Evolutionary conservation across 176 grass and related monocot genomes (phyloP).

Genomic region (Elymus sibiricus): DNA sequence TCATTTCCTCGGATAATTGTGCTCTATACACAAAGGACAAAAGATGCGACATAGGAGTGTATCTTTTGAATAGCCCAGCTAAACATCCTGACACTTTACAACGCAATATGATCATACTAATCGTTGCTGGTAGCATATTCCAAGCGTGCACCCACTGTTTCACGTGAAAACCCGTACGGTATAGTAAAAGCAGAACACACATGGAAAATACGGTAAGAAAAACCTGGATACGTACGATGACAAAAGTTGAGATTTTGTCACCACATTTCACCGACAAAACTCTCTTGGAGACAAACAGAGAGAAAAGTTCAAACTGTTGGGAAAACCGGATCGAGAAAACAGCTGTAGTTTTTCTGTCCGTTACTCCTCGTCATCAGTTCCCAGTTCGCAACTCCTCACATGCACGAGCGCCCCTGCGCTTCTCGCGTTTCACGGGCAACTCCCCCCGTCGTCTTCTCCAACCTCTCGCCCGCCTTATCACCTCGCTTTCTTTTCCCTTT

Average conservation of each 20-base stretch:
- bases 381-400: background rate
- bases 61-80: background rate
- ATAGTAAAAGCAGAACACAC: background rate
- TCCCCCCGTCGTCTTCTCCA: conserved; percentile 17
- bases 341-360: conserved; percentile 8
- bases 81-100: background rate
- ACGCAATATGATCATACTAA: background rate
- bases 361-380: background rate
- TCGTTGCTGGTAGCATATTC: background rate
- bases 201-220: background rate
- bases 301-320: background rate
- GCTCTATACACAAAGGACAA: background rate
- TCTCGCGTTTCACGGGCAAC: conserved; percentile 16
- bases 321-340: background rate
- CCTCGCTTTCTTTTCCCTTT: conserved; percentile 17
- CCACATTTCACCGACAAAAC: background rate
- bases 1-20: background rate
- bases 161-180: background rate
- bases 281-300: conserved; percentile 2
- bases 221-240: background rate
- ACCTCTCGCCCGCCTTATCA: conserved; percentile 34
- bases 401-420: background rate
- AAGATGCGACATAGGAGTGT: background rate
- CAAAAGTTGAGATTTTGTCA: conserved; percentile 28
- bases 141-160: background rate